A percentile compares a stretch with the other conserved stretches of the same genome.
Evolutionary conservation across 495 filamentous ascomycete species (phyloP).

Genomic region (Jackrogersella multiformis): DNA sequence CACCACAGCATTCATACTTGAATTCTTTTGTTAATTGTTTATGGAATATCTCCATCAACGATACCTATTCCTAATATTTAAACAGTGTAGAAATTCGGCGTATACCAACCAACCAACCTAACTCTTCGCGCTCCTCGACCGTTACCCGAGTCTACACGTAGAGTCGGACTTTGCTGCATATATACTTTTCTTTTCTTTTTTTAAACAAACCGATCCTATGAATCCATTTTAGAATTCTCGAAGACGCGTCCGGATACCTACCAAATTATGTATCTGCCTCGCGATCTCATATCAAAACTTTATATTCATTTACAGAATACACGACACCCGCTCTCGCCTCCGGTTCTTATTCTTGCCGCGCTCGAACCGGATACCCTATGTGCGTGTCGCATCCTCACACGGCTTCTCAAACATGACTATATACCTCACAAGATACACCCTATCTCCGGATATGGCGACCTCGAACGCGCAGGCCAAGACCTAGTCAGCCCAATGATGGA

Average conservation of each 20-base stretch:
- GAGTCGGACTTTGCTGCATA: background rate
- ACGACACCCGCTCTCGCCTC: conserved; percentile 83
- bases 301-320: conserved; percentile 86
- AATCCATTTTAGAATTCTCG: conserved; percentile 46
- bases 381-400: conserved; percentile 91
- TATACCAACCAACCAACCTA: background rate
- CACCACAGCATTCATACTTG: conserved; percentile 23
- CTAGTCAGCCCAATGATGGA: conserved; percentile 84
- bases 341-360: conserved; percentile 90
- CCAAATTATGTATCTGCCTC: conserved; percentile 90
- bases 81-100: conserved; percentile 7
- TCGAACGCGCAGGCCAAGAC: conserved; percentile 77
- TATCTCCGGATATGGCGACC: conserved; percentile 89
- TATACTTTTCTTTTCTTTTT: conserved; percentile 6
- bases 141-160: background rate
- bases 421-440: conserved; percentile 98
- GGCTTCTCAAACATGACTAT: conserved; percentile 92
- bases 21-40: conserved; percentile 23
- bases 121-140: background rate
- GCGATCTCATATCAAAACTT: conserved; percentile 84
- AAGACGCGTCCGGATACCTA: conserved; percentile 47
- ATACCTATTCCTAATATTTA: conserved; percentile 9
- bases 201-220: conserved; percentile 44
- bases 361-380: conserved; percentile 96
- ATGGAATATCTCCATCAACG: conserved; percentile 19